Evolutionary conservation across 306 rosid genomes (phyloP), one percentile per base, ranked within the genome.

Genomic region (Fragaria nilgerrensis): DNA sequence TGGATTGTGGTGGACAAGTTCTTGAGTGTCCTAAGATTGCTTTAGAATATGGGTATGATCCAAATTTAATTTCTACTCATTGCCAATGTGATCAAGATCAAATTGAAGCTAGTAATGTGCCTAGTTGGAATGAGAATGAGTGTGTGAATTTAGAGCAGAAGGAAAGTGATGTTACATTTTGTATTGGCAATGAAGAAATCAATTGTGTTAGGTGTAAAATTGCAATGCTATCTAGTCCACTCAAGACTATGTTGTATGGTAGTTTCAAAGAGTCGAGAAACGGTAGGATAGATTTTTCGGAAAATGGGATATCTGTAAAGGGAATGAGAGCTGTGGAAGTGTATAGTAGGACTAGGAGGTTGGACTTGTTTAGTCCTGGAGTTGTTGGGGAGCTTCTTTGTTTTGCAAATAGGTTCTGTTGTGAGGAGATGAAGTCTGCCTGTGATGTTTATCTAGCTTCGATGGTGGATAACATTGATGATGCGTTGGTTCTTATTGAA

Each of bases 321-420:
- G 94, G 90, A 1, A 86, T 90, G 94, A 90, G 79, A 58, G 96
- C 92, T 53, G 78, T 88, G 78, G 96, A 90, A 70, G 62, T 89
- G 78, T 93, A 87, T 77, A 93, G 90, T 63, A 87, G 96, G 88
- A 90, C 86, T 4, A 80, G 84, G 75, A 87, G 84, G 20, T 78
- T 93, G 84, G 92, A 87, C 29, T 86, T 69, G 58, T 86, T 89
- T 66, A 47, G 79, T 78, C 90, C 88, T 10, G 68, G 73, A 73
- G 81, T 86, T 74, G 90, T 93, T 79, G 80, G 89, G 80, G 94
- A 90, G 85, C 82, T 93, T 43, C 88, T 90, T 9, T 81, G 89
- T 52, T 89, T 93, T 50, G 87, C 97, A 7, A 90, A 89, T 77
- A 85, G 89, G 86, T 92, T 92, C 77, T 92, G 94, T 75, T 92